Evolutionary conservation across 2,329 filamentous ascomycete genomes (phyloP), one percentile per base, ranked within the genome.

Genomic region (Graphilbum ipis-grandicollis): DNA sequence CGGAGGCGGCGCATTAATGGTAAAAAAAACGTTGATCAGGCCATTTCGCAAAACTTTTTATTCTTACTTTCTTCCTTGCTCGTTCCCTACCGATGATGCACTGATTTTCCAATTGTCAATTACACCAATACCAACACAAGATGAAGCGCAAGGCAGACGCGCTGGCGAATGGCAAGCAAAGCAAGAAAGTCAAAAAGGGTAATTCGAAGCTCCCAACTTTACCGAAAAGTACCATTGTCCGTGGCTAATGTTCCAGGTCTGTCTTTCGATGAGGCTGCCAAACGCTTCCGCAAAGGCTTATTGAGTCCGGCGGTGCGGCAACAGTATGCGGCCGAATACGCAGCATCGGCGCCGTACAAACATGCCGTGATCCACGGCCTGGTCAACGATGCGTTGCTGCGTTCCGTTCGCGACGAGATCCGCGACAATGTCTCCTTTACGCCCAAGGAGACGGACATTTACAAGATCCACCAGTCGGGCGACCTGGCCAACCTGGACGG

Each of bases 381-480:
- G 31, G 78, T 96, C 53, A 66, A 90, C 57, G 79, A 88, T 48
- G 57, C 65, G 34, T 75, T 98, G 15, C 72, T 98, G 33, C 86
- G 86, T 50, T 67, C 72, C 38, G 90, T 98, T 41, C 85, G 90
- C 52, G 62, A 70, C 50, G 90, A 98, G 61, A 88, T 96, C 56
- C 78, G 79, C 56, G 68, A 79, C 47, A 86, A 93, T 52, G 81
- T 98, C 47, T 77, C 82, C 47, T 98, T 98, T 62, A 94, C 90
- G 12, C 86, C 86, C 48, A 98, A 98, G 58, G 90, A 98, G 59
- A 98, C 90, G 34, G 90, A 98, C 56, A 98, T 98, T 49, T 98
- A 98, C 71, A 93, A 92, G 60, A 96, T 98, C 52, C 86, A 94
- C 67, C 90, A 98, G 63, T 96, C 88, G 5, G 90, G 90, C 46